Evolutionary conservation across 805 yeast genomes (phyloP).

Genomic region (Ogataea pignaliae): DNA sequence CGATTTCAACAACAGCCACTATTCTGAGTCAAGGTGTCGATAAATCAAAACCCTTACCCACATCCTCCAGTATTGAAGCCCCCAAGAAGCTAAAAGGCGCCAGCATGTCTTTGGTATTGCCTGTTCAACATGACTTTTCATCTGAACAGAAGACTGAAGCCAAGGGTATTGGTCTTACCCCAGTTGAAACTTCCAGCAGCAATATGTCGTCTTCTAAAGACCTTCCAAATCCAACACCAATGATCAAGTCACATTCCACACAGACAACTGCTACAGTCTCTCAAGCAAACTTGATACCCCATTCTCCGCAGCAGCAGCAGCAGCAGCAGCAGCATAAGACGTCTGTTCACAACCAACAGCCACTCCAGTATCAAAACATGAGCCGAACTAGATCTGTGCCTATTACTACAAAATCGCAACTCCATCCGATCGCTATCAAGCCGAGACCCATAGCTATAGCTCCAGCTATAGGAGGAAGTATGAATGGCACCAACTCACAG

Average conservation of each 20-base stretch:
- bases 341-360: slow-evolving; percentile 1
- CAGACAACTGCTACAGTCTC: neutral
- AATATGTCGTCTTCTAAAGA: neutral
- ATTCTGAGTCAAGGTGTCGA: too few relatives aligned
- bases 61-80: too few relatives aligned
- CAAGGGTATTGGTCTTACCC: neutral
- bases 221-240: neutral
- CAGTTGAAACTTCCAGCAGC: neutral
- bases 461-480: slow-evolving; percentile 7
- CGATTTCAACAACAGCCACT: too few relatives aligned
- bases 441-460: slow-evolving; percentile 26
- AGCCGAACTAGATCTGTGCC: slow-evolving; percentile 10
- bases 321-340: neutral
- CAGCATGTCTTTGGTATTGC: too few relatives aligned
- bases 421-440: slow-evolving; percentile 28
- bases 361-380: slow-evolving; percentile 6
- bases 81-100: too few relatives aligned
- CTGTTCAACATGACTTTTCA: too few relatives aligned
- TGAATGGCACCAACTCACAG: slow-evolving; percentile 4
- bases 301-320: neutral
- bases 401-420: slow-evolving; percentile 7
- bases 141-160: neutral
- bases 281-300: neutral
- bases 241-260: neutral
- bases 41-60: too few relatives aligned